Evolutionary conservation across 768 basidiomycete species (phyloP), one percentile per base, ranked within the genome.

Genomic region (Phylloporus rhodoxanthus): DNA sequence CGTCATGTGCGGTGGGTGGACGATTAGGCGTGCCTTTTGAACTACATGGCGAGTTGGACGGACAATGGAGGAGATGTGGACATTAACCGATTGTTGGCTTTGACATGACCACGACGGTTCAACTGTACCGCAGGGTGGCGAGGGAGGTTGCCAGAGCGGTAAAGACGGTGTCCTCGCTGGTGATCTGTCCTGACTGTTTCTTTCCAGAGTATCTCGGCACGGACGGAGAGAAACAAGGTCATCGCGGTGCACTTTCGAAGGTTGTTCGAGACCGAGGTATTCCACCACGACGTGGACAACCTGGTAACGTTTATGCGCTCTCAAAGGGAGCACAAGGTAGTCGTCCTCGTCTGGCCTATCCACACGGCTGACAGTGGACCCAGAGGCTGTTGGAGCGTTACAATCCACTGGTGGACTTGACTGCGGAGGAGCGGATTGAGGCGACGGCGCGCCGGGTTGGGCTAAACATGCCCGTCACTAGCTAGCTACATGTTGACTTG

Each of bases 361-460:
- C 19, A 40, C 29, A 13, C 21, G 28, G 26, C 52, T 55, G 48
- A 52, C 34, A 11, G 29, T 3, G 2, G 11, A 20, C 30, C 14
- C 60, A 96, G 93, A 72, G 72, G 19, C 71, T 96, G 42, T 67
- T 96, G 53, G 87, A 90, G 47, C 75, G 90, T 46, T 97, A 97
- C 71, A 95, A 93, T 65, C 92, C 93, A 0, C 70, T 87, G 15
- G 68, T 84, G 36, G 87, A 92, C 60, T 74, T 94, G 54, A 85
- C 90, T 1, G 70, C 76, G 5, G 82, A 91, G 56, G 91, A 95
- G 63, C 73, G 87, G 56, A 77, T 95, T 52, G 75, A 83, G 59
- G 89, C 89, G 1, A 93, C 93, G 0, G 92, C 91, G 3, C 77
- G 82, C 38, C 73, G 92, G 54, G 93, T 97, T 30, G 93, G 93